Evolutionary conservation across 2,329 filamentous ascomycete genomes (phyloP), one percentile per base, ranked within the genome.

Genomic region (Phaeosphaeria sp.): DNA sequence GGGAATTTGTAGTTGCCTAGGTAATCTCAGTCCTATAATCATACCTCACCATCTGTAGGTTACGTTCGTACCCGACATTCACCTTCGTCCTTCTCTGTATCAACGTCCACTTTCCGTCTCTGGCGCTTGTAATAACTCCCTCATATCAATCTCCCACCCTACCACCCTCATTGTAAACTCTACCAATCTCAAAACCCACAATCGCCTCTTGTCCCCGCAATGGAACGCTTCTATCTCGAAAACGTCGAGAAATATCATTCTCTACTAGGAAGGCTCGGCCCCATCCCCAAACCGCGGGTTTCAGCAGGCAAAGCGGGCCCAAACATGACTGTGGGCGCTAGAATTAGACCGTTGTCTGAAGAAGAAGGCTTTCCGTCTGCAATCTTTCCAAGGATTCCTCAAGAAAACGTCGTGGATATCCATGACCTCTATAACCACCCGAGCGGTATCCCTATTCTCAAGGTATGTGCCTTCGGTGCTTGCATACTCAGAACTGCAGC

Each of bases 391-490:
- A 53, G 62, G 46, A 24, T 49, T 24, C 55, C 24, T n/a, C 55
- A 59, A 47, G 42, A 63, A 48, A 64, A 57, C 53, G 57, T 65
- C 30, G 51, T 66, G n/a, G 64, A 66, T 48, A 51, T 66, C 51
- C 64, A 66, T 52, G 64, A 66, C 55, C 50, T 66, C 20, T 65
- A 63, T 50, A 63, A 63, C 57, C 57, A 63, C 57, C 61, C 58
- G 1, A 63, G 48, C 21, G 59, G 61, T 20, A 49, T 53, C 44
- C 62, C 60, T 13, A 57, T 53, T 36, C 54, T 67, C n/a, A 44
- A 48, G 58, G 62, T 65, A 61, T 59, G 50, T 45, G 55, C 52
- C 33, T 52, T 36, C 6, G 4, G 17, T 21, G 40, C 33, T 30
- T 49, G 46, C 22, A 22, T 56, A 22, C 51, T n/a, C 21, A 20